Evolutionary conservation across 192 early-diverging fungal species (phyloP).

Genomic region (Backusella circina): DNA sequence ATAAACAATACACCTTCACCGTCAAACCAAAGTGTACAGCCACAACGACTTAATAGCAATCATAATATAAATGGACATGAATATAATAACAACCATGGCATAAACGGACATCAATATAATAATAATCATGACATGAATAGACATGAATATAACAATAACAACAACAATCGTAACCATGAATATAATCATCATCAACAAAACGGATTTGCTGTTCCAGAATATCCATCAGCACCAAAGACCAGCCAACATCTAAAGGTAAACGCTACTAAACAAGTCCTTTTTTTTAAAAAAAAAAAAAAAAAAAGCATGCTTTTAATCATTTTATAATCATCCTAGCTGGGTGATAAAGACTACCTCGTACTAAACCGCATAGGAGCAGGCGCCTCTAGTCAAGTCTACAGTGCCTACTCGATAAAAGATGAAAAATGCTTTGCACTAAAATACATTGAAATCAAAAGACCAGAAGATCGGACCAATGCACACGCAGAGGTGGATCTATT

Average conservation of each 20-base stretch:
- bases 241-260: neutral
- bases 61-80: neutral
- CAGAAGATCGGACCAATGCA: conserved; percentile 64
- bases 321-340: conserved; percentile 36
- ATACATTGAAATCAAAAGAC: conserved; percentile 70
- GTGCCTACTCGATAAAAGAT: conserved; percentile 66
- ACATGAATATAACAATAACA: too few species aligned
- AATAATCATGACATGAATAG: neutral
- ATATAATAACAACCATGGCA: neutral
- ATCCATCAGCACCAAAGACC: neutral
- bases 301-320: neutral
- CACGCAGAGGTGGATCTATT: conserved; percentile 84
- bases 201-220: neutral
- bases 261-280: too few species aligned
- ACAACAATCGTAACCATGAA: neutral
- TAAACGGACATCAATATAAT: neutral
- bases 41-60: neutral
- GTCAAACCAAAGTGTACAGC: neutral
- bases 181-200: neutral
- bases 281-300: neutral
- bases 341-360: conserved; percentile 43
- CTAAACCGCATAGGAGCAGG: conserved; percentile 72
- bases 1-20: neutral
- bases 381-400: conserved; percentile 89
- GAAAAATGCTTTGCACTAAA: conserved; percentile 82